Evolutionary conservation across 2,329 filamentous ascomycete species (phyloP), one percentile per base, ranked within the genome.

Genomic region (Chaetomiaceae sp.): DNA sequence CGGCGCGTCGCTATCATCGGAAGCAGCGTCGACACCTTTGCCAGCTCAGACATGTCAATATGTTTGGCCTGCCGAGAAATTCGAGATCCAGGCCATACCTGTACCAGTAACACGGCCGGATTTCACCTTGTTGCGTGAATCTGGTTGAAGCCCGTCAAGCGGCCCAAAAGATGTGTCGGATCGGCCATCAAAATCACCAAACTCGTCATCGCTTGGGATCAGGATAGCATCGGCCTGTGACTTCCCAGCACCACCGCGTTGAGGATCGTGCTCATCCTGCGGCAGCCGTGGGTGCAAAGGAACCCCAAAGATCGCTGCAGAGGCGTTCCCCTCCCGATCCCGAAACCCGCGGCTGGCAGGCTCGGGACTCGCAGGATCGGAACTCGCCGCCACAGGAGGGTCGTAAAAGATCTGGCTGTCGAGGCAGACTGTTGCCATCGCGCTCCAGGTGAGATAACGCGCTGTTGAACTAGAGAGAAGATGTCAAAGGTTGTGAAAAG

Each of bases 1-100:
- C 31, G 29, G 51, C 50, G 43, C 25, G 42, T 56, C 25, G 56
- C 20, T 47, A 42, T 55, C 42, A 43, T 55, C 33, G 22, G 48
- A 48, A 57, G 47, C 40, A 51, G 57, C 54, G 42, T 57, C 51
- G 37, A 57, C 39, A 53, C 48, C 19, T 53, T 57, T 53, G 52
- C 42, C 47, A 57, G 52, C 54, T 55, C 22, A 53, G 48, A 51
- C 29, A 54, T 53, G 45, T 59, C 31, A 59, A 48, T 31, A 52
- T 54, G 15, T 8, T 47, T n/a, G 31, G 31, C 31, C 44, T 47
- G 31, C 44, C 42, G 4, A 25, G 29, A 9, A 25, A 47, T 47
- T 19, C 44, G 44, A 25, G 20, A 47, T 47, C 11, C 19, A 25
- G 31, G 44, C 29, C 27, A 46, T 46, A 46, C 43, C 43, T 46